These are phyloP conservation scores for Daedaleopsis sinensis DNA, from an alignment of 768 basidiomycete species.

Conservation along the genomic window DNA sequence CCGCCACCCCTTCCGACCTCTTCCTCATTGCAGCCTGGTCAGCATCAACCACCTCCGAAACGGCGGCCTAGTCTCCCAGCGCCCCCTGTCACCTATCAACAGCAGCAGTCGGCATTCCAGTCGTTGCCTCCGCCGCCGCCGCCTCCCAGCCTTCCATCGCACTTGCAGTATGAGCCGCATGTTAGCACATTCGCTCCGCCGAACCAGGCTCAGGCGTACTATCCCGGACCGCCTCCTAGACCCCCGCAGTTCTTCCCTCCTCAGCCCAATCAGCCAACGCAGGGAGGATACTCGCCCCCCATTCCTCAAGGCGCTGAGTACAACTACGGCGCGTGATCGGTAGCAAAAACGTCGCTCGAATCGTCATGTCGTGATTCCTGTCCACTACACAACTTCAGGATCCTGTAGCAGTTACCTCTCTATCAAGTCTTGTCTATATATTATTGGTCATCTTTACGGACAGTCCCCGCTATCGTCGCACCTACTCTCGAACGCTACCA, in stretches of 20 bases:
- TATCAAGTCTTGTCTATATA: conserved; percentile 2
- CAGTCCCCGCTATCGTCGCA: conserved; percentile 14
- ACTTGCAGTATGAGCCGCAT: conserved; percentile 17
- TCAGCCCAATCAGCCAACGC: conserved; percentile 3
- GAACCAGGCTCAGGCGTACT: conserved; percentile 23
- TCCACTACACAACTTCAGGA: background rate
- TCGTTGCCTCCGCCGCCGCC: conserved; percentile 27
- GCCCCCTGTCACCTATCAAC: conserved; percentile 36
- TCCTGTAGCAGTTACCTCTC: conserved; percentile 11
- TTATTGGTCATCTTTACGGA: conserved; percentile 1
- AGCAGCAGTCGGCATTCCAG: conserved; percentile 23
- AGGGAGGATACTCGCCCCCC: conserved; percentile 23
- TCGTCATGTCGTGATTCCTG: background rate
- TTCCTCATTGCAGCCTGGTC: conserved; percentile 15
- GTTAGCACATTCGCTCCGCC: conserved; percentile 6
- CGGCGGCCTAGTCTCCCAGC: conserved; percentile 50
- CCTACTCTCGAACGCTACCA: background rate
- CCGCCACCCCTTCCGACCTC: conserved; percentile 32
- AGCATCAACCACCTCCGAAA: conserved; percentile 18
- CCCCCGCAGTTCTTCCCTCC: conserved; percentile 26
- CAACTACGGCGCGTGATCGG: conserved; percentile 18
- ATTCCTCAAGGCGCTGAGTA: conserved; percentile 14
- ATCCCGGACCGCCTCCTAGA: conserved; percentile 33
- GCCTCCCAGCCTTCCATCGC: conserved; percentile 25
- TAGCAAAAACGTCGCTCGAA: background rate